Base-by-base conservation (phyloP, 1,139 yeast genomes). In the Zygosaccharomyces sapae region DNA sequence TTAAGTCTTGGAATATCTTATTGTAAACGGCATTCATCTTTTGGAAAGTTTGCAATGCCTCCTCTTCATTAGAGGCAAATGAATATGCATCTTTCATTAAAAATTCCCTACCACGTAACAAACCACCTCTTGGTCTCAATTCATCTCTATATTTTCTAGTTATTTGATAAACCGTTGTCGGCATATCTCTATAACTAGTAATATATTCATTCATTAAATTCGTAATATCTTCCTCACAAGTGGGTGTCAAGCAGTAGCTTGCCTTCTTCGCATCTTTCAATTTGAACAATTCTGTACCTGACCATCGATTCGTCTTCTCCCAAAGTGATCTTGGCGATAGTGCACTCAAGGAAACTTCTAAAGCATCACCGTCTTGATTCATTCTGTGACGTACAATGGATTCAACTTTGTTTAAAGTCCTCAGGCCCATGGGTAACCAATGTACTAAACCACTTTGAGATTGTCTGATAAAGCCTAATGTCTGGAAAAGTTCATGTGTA, bases 11-110 rank as follows among this genome's bases (percentile, higher is more conserved):
- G 58, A 92, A 92, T 3, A 92, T 81, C 31, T 68, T 68, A 25
- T 66, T 66, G 59, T 92, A 92, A 0, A 90, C 88, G 0, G 61
- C 64, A 46, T 80, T 79, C 55, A 89, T 79, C 18, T 66, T 70
- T 0, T 77, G 68, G 63, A 89, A 92, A 9, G 86, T 76, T n/a
- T 60, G 59, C 64, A 81, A 64, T 0, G 97, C 97, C 3, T 65
- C 70, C 3, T 68, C 66, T 29, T 70, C 70, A 43, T 71, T 68
- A 1, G 71, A 56, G 59, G 90, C 96, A 66, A 92, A 92, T 0
- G 96, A 83, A 63, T 92, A 92, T 3, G 94, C 92, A 65, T 92
- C 99, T 64, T 90, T 90, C 98, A 92, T 92, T 33, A 86, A 58
- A 59, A 92, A 94, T 64, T 92, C 98, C 42, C 90, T 73, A 0